Percentiles rank a stretch among this genome's conserved stretches.
These are phyloP conservation scores for Byssoonygena ceratinophila DNA, from an alignment of 2,329 filamentous ascomycete species.

Conservation along the genomic window DNA sequence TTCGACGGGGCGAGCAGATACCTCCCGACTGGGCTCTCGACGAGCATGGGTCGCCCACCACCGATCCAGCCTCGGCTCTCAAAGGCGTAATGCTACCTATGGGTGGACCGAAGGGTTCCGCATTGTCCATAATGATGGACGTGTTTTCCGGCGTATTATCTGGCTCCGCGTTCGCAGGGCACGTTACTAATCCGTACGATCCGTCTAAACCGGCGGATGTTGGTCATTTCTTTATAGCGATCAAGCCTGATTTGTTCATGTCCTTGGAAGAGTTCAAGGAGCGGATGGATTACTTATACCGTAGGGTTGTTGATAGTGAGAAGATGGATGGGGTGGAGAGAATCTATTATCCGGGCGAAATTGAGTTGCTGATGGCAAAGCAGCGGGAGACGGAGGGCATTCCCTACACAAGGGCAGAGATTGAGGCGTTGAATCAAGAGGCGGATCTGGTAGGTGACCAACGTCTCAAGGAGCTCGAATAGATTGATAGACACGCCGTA, in stretches of 20 bases:
- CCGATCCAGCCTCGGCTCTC: conserved; percentile 60
- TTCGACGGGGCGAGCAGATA: conserved; percentile 35
- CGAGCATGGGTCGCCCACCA: conserved; percentile 55
- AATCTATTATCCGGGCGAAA: conserved; percentile 50
- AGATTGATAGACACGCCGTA: too few relatives aligned
- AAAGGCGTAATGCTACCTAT: conserved; percentile 75
- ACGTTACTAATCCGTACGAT: conserved; percentile 68
- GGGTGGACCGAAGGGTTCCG: conserved; percentile 74
- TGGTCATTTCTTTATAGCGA: conserved; percentile 60
- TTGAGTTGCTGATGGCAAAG: conserved; percentile 43
- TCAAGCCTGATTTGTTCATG: conserved; percentile 68
- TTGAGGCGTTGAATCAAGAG: conserved; percentile 42
- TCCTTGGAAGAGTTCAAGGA: conserved; percentile 56
- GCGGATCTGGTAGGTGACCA: conserved; percentile 35
- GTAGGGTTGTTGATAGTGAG: conserved; percentile 43
- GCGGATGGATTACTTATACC: conserved; percentile 49
- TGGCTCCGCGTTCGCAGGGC: conserved; percentile 65
- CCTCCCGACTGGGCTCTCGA: conserved; percentile 61
- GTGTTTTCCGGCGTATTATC: conserved; percentile 70
- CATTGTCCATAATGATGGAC: conserved; percentile 74
- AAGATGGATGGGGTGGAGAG: conserved; percentile 45
- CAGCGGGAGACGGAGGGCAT: conserved; percentile 38
- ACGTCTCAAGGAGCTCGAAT: too few relatives aligned
- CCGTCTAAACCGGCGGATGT: conserved; percentile 57
- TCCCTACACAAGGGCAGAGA: conserved; percentile 40